Evolutionary conservation across 108 stramenopile genomes (phyloP).

Genomic region (Phaeodactylum tricornutum): DNA sequence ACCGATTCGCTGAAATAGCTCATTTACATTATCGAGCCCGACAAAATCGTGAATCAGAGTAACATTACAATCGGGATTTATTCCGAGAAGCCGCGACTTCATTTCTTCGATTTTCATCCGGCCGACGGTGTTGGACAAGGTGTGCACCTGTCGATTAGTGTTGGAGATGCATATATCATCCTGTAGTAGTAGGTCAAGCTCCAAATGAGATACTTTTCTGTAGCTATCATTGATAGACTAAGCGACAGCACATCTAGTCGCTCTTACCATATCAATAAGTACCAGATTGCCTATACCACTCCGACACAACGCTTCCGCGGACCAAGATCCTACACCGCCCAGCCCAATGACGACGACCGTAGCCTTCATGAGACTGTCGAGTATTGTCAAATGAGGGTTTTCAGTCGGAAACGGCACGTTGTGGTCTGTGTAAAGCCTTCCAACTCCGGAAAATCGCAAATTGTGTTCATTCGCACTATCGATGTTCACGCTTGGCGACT

Average conservation of each 20-base stretch:
- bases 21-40: slow-evolving; percentile 50
- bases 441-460: slow-evolving; percentile 9
- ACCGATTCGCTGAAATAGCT: slow-evolving; percentile 23
- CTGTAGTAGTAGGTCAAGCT: too few species aligned
- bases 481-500: neutral
- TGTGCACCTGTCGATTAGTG: slow-evolving; percentile 79
- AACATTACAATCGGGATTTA: slow-evolving; percentile 63
- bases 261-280: slow-evolving; percentile 62
- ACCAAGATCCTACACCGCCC: slow-evolving; percentile 82
- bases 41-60: slow-evolving; percentile 67
- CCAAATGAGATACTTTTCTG: too few species aligned
- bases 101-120: slow-evolving; percentile 71
- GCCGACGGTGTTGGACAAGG: slow-evolving; percentile 45
- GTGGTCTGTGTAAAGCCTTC: slow-evolving; percentile 8
- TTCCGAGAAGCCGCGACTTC: slow-evolving; percentile 41
- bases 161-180: slow-evolving; percentile 83
- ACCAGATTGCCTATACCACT: slow-evolving; percentile 68
- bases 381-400: too few species aligned
- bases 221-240: too few species aligned
- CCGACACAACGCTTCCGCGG: slow-evolving; percentile 72
- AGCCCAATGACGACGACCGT: slow-evolving; percentile 66
- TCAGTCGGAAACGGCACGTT: neutral
- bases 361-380: slow-evolving; percentile 11
- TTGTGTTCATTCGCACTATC: neutral
- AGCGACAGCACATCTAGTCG: too few species aligned